Base-by-base conservation (phyloP, 2,329 filamentous ascomycete genomes). In the Curvularia eragrostidis region DNA sequence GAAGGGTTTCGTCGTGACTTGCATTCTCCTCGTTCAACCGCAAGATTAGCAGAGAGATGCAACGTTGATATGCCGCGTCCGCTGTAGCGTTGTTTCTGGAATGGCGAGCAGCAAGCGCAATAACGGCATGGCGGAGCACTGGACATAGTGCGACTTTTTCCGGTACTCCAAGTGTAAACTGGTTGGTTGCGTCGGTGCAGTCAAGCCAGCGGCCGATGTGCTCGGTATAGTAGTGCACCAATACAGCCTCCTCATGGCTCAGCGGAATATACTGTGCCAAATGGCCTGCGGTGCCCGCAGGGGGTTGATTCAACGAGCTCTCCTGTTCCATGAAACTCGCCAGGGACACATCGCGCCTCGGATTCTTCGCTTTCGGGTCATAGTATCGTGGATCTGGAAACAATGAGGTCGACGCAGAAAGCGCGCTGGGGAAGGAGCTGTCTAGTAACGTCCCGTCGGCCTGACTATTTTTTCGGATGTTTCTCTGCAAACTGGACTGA, bases 201-300 rank as follows among this genome's bases (percentile, higher is more conserved):
- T 74, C 72, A 18, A 74, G 62, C 72, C 72, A 74, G 23, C 71
- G 60, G 15, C 71, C 71, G 21, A 74, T 66, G 43, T 70, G 46
- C 50, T 73, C 69, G 6, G 65, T 65, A 52, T 72, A 74, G 54
- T 73, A 65, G 43, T 72, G 70, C 10, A 74, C 65, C 6, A 74
- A 62, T 18, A 58, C 32, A 10, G 69, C 72, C 52, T 74, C 71
- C 23, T 60, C 32, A 28, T 65, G 64, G 21, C 56, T 67, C 38
- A 73, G 51, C 7, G 61, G 21, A 32, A 63, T 24, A n/a, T 57
- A 55, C 26, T 60, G 48, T 8, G 56, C 47, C 2, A 53, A 55
- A 38, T 59, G 54, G 4, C 48, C 34, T 19, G 41, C 36, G 13
- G 54, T 48, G n/a, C 42, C 38, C 32, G 19, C 23, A n/a, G 36